Percentiles rank a stretch among this genome's conserved stretches.
These are phyloP conservation scores for Apiotrichum siamense DNA, from an alignment of 1,284 basidiomycete genomes.

Conservation along the genomic window DNA sequence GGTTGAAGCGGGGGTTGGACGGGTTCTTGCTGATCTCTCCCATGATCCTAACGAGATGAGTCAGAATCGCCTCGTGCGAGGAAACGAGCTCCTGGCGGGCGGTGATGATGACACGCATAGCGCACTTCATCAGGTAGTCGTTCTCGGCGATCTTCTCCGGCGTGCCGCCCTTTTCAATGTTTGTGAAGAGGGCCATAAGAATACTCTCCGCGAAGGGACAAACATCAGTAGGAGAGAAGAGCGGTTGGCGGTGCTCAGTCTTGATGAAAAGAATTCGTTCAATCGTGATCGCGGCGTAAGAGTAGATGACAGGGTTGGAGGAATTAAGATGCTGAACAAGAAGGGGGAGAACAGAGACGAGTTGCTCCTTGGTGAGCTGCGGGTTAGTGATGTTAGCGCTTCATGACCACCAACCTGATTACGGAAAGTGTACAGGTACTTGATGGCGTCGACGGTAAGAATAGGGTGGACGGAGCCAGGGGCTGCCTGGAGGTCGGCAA, in stretches of 20 bases:
- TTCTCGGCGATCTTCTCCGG: conserved; percentile 96
- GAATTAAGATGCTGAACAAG: conserved; percentile 79
- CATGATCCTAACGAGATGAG: conserved; percentile 72
- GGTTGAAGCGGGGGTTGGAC: conserved; percentile 94
- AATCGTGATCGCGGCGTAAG: conserved; percentile 60
- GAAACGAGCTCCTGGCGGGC: conserved; percentile 71
- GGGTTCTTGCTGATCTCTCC: conserved; percentile 89
- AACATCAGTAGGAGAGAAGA: conserved; percentile 80
- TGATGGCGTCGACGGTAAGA: conserved; percentile 91
- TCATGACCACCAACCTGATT: conserved; percentile 63
- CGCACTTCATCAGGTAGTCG: conserved; percentile 96
- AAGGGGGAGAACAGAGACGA: conserved; percentile 81
- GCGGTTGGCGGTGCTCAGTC: conserved; percentile 57
- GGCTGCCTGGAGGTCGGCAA: conserved; percentile 73
- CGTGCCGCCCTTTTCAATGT: conserved; percentile 74
- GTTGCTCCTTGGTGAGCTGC: conserved; percentile 88
- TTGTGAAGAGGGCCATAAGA: conserved; percentile 68
- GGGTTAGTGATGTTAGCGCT: not conserved
- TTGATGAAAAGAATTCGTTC: conserved; percentile 85
- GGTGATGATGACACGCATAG: conserved; percentile 88
- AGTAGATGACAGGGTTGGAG: conserved; percentile 71
- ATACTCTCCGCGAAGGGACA: conserved; percentile 72
- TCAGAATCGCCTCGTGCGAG: conserved; percentile 62
- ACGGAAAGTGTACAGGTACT: conserved; percentile 87
- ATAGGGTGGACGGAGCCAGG: conserved; percentile 73